Percentiles rank a stretch among this genome's conserved stretches.
Conservation (phyloP, 345 rosid species). For the Lepidium didymum region DNA sequence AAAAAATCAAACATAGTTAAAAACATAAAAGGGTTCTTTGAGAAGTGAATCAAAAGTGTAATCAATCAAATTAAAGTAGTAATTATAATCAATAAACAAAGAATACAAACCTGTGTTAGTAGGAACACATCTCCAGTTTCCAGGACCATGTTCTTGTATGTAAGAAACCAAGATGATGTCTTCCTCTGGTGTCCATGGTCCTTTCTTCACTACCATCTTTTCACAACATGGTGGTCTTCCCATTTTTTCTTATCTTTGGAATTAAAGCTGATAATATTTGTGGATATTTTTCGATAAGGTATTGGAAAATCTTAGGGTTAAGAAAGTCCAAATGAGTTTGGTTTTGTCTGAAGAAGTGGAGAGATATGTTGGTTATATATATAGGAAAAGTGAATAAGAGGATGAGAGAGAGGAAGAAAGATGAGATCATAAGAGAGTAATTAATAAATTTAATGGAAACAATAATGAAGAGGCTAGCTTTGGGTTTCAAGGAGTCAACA, state of each 20-base stretch:
- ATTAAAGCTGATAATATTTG: background rate
- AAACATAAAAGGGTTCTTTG: background rate
- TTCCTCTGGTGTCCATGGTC: slow-evolving; percentile 99
- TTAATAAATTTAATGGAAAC: slow-evolving; percentile 28
- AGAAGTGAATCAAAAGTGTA: background rate
- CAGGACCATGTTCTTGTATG: slow-evolving; percentile 96
- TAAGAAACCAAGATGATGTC: slow-evolving; percentile 88
- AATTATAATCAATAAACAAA: background rate
- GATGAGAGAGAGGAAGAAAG: background rate
- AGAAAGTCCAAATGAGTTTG: slow-evolving; percentile 5
- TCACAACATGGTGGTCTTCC: slow-evolving; percentile 99
- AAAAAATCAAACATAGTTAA: background rate
- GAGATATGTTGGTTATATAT: slow-evolving; percentile 33
- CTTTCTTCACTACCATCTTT: slow-evolving; percentile 87
- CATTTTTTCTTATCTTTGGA: slow-evolving; percentile 29
- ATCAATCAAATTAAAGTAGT: background rate
- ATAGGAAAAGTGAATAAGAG: slow-evolving; percentile 27
- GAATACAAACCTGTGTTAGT: slow-evolving; percentile 61
- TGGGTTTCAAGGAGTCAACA: slow-evolving; percentile 54
- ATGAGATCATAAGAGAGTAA: slow-evolving; percentile 12
- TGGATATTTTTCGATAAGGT: background rate
- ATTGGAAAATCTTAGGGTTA: slow-evolving; percentile 9
- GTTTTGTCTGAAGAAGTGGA: slow-evolving; percentile 20
- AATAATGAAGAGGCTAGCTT: slow-evolving; percentile 24
- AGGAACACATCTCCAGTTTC: slow-evolving; percentile 96